phyloP scores from a whole-genome alignment of 148 eudicot species.

The Spergularia marina region DNA sequence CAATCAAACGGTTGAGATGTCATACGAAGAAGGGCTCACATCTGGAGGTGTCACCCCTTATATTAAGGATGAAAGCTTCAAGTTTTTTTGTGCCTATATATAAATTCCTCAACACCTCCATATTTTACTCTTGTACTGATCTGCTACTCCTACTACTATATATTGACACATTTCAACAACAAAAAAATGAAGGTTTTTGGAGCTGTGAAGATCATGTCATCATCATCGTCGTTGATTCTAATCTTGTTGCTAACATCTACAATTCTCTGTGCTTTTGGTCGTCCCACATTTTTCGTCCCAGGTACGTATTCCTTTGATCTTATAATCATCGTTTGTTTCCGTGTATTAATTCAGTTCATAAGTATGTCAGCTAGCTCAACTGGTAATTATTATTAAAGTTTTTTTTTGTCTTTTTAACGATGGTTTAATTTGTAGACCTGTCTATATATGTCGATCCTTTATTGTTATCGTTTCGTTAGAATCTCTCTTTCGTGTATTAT shows the following conservation, averaged over 20 bases:
- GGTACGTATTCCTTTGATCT: constrained; percentile 1
- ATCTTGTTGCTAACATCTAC: constrained; percentile 14
- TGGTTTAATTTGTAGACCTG: no score
- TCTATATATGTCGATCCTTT: no score
- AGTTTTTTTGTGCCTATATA: constrained; percentile 8
- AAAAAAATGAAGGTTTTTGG: neutral
- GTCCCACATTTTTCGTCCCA: constrained; percentile 18
- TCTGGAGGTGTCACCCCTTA: neutral
- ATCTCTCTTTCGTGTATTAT: no score
- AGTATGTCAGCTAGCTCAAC: neutral
- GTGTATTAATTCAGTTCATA: no score
- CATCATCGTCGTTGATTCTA: neutral
- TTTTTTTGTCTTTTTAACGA: no score
- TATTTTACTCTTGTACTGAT: neutral
- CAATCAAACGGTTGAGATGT: neutral
- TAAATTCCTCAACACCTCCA: constrained; percentile 3
- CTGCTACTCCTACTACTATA: neutral
- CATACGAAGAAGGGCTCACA: neutral
- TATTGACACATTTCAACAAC: neutral
- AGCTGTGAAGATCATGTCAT: neutral
- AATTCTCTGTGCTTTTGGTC: constrained; percentile 15
- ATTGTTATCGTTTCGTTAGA: no score
- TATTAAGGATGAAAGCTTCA: neutral
- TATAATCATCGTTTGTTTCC: neutral
- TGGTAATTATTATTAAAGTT: neutral